phyloP scores from a whole-genome alignment of 768 basidiomycete species.

The Cystoderma amianthinum region DNA sequence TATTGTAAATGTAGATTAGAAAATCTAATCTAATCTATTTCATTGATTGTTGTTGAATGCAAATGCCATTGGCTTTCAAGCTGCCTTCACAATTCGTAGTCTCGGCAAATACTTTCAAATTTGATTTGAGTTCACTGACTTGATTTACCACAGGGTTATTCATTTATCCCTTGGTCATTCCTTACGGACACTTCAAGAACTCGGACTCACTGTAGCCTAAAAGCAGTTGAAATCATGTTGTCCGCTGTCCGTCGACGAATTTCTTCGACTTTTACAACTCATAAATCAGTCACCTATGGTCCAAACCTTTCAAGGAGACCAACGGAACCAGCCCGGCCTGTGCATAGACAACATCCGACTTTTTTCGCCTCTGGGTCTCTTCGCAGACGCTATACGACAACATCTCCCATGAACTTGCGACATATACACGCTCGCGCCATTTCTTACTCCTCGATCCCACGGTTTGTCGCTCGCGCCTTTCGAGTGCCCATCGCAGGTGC shows the following conservation, averaged over 20 bases:
- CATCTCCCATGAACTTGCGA: constrained; percentile 39
- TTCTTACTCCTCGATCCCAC: constrained; percentile 86
- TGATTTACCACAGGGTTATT: no score
- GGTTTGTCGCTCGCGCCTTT: constrained; percentile 82
- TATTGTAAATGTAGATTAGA: no score
- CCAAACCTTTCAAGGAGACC: constrained; percentile 33
- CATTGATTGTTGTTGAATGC: no score
- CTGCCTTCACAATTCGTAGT: background rate
- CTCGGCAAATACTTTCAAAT: background rate
- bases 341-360: constrained; percentile 54
- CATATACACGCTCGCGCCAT: constrained; percentile 68
- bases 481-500: constrained; percentile 84
- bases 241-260: constrained; percentile 32
- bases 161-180: no score
- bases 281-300: constrained; percentile 50
- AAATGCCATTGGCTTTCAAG: no score
- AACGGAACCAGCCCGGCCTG: constrained; percentile 26
- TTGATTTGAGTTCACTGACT: no score
- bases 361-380: constrained; percentile 47
- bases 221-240: constrained; percentile 26
- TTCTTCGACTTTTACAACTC: constrained; percentile 18
- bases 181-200: no score
- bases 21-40: no score
- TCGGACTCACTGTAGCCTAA: no score
- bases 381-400: constrained; percentile 39